Conservation (phyloP, 805 yeast species). For the Pichia occidentalis region DNA sequence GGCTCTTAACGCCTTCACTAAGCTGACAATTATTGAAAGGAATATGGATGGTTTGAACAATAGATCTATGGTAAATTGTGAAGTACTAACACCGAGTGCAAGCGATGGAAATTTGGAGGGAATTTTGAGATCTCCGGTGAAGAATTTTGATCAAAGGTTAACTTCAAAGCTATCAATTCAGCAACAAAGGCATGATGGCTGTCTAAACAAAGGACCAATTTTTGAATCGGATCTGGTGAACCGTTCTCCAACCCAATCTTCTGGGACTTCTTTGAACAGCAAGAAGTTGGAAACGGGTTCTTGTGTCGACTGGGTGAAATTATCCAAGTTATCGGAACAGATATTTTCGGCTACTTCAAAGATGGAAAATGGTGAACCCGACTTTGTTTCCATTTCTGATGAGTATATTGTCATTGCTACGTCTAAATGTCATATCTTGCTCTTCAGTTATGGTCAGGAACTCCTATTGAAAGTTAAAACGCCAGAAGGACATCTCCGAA, state of each 20-base stretch:
- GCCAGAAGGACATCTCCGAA: conserved; percentile 30
- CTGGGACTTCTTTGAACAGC: too few species aligned
- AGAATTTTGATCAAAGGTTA: conserved; percentile 8
- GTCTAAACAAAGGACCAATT: too few species aligned
- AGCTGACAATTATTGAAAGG: too few species aligned
- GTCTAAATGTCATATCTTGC: conserved; percentile 51
- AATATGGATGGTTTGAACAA: too few species aligned
- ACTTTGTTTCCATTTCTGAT: conserved; percentile 38
- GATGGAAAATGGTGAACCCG: conserved; percentile 44
- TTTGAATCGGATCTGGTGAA: background rate
- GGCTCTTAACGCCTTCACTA: too few species aligned
- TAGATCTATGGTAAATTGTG: too few species aligned
- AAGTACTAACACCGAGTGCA: too few species aligned
- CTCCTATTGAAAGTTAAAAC: conserved; percentile 38
- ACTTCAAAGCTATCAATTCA: conserved; percentile 5
- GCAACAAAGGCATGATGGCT: too few species aligned
- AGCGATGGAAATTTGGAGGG: too few species aligned
- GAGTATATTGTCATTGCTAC: conserved; percentile 61
- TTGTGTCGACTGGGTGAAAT: conserved; percentile 24
- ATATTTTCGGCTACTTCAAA: conserved; percentile 18
- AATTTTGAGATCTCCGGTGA: background rate
- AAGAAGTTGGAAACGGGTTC: background rate
- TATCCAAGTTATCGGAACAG: conserved; percentile 21
- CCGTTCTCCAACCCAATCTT: too few species aligned
- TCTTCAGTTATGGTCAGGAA: conserved; percentile 65